A percentile compares a stretch with the other conserved stretches of the same genome.
Evolutionary conservation across 2,329 filamentous ascomycete species (phyloP).

Genomic region (Cylindrodendrum hubeiense): DNA sequence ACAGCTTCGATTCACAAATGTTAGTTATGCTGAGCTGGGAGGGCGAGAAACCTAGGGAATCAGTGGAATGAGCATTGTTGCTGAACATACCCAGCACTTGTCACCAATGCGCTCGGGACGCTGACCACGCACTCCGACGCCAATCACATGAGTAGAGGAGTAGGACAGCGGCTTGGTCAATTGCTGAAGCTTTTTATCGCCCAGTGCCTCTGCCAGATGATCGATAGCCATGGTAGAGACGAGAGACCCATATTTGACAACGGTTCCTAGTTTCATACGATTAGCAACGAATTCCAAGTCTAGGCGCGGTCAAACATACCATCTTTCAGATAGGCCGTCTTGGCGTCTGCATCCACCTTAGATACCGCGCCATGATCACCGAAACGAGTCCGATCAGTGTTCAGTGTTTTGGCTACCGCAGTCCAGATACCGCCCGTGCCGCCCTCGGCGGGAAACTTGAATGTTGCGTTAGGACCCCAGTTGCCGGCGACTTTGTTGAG

Average conservation of each 20-base stretch:
- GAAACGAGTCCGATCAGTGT: constrained; percentile 90
- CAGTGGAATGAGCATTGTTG: not conserved
- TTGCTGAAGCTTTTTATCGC: constrained; percentile 83
- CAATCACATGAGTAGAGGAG: constrained; percentile 96
- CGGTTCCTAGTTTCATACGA: constrained; percentile 72
- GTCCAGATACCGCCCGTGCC: constrained; percentile 99
- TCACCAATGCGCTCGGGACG: constrained; percentile 97
- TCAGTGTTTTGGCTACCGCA: constrained; percentile 93
- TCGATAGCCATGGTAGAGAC: constrained; percentile 98
- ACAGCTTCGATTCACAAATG: constrained; percentile 68
- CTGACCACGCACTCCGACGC: constrained; percentile 90
- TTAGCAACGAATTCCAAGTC: constrained; percentile 63
- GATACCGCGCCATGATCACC: constrained; percentile 86
- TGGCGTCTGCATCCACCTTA: constrained; percentile 87
- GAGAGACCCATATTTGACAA: constrained; percentile 90
- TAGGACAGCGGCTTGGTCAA: constrained; percentile 95
- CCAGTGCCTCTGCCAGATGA: constrained; percentile 86
- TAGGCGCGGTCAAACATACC: not conserved
- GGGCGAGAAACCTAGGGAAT: no score
- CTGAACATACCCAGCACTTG: constrained; percentile 88
- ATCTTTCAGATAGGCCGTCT: constrained; percentile 71
- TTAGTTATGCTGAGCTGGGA: not conserved
- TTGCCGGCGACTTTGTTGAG: constrained; percentile 95
- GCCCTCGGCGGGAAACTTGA: constrained; percentile 95
- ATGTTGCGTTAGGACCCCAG: constrained; percentile 98